These are phyloP conservation scores for Triadica sebifera DNA, from an alignment of 345 rosid genomes.

Conservation along the genomic window DNA sequence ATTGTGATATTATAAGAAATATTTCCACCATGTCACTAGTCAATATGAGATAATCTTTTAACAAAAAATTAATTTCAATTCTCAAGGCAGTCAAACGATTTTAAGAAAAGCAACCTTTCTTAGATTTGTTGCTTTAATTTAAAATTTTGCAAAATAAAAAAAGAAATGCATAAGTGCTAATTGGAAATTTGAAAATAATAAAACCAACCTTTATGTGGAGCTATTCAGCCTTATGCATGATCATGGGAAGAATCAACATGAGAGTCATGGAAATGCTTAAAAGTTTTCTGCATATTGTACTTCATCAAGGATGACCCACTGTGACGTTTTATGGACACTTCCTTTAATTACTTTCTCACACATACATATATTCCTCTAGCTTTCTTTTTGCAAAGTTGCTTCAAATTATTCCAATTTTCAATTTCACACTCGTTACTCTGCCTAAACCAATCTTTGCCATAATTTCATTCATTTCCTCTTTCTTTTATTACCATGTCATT, in stretches of 20 bases:
- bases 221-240: background rate
- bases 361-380: background rate
- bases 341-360: slow-evolving; percentile 26
- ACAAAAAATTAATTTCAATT: too few species aligned
- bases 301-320: slow-evolving; percentile 19
- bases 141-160: background rate
- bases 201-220: background rate
- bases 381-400: slow-evolving; percentile 27
- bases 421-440: slow-evolving; percentile 1
- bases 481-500: background rate
- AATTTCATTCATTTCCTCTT: background rate
- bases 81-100: too few species aligned
- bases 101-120: too few species aligned
- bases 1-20: too few species aligned
- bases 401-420: slow-evolving; percentile 19
- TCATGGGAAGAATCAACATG: background rate
- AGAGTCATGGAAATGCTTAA: slow-evolving; percentile 5
- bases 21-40: too few species aligned
- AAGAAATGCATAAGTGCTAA: background rate
- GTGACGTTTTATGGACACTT: slow-evolving; percentile 1
- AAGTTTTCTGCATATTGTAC: slow-evolving; percentile 1
- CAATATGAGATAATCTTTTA: too few species aligned
- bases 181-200: background rate
- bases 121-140: background rate
- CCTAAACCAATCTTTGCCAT: background rate